Evolutionary conservation across 129 eudicot genomes (phyloP).

Genomic region (Mikania micrantha): DNA sequence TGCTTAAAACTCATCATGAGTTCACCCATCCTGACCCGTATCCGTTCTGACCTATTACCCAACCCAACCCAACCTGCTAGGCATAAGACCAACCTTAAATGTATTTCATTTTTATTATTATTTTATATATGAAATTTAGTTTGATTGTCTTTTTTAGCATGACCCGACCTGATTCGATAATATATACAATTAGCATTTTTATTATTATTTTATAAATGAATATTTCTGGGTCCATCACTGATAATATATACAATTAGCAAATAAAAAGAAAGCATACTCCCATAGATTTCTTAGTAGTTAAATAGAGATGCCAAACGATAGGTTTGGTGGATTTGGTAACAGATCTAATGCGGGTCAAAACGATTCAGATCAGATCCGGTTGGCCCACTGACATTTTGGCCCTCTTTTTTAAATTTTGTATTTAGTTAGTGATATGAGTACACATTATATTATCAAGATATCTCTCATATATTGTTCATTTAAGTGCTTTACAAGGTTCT

Average conservation of each 20-base stretch:
- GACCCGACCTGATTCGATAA: no score
- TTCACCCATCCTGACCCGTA: no score
- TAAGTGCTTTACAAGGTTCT: background rate
- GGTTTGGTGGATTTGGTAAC: background rate
- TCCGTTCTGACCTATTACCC: no score
- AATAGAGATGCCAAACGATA: background rate
- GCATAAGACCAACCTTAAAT: no score
- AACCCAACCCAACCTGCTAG: no score
- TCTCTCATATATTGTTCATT: background rate
- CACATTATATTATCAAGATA: background rate
- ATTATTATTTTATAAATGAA: no score
- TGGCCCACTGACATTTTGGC: background rate
- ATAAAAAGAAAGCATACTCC: background rate
- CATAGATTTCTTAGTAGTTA: background rate
- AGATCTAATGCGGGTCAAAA: background rate
- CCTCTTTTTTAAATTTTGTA: background rate
- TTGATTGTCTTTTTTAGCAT: no score
- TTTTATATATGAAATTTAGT: no score
- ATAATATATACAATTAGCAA: background rate
- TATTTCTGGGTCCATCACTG: no score
- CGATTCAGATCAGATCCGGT: background rate
- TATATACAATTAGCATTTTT: no score
- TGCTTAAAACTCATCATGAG: no score
- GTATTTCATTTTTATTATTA: no score
- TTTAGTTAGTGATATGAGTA: background rate